These are phyloP conservation scores for Ophiocordyceps camponoti-rufipedis DNA, from an alignment of 2,329 filamentous ascomycete genomes.

Conservation along the genomic window DNA sequence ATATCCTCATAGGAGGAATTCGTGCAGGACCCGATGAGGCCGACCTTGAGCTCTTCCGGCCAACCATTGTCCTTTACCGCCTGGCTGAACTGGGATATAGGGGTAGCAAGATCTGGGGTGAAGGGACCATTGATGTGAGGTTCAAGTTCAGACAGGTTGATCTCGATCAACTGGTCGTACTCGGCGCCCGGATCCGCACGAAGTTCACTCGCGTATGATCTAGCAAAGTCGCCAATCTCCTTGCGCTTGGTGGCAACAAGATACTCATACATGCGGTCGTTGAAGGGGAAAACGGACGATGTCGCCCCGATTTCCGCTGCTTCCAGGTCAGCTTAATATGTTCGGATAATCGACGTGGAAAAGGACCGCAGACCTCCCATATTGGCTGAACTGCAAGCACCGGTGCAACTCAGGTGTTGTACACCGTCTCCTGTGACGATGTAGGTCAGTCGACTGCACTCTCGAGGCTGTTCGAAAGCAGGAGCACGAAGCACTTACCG, in stretches of 20 bases:
- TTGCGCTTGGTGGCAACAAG: constrained; percentile 59
- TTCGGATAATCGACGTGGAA: too few species aligned
- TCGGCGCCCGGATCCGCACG: constrained; percentile 62
- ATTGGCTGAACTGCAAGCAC: too few species aligned
- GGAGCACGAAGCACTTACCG: constrained; percentile 87
- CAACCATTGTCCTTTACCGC: constrained; percentile 71
- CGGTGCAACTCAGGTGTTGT: too few species aligned
- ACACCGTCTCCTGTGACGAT: too few species aligned
- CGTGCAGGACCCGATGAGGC: constrained; percentile 92
- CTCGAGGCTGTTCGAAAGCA: constrained; percentile 64
- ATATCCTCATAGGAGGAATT: constrained; percentile 99
- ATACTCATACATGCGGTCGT: constrained; percentile 65
- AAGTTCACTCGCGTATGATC: constrained; percentile 41
- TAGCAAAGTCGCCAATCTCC: constrained; percentile 47
- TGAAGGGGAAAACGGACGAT: constrained; percentile 90
- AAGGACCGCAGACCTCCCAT: too few species aligned
- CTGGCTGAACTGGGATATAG: constrained; percentile 75
- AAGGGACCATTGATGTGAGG: constrained; percentile 96
- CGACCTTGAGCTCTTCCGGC: constrained; percentile 81
- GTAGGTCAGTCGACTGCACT: constrained; percentile 50
- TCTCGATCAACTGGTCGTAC: constrained; percentile 82
- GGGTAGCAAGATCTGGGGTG: constrained; percentile 87
- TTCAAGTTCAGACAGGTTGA: constrained; percentile 78
- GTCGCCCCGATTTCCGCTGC: constrained; percentile 75
- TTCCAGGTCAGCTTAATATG: too few species aligned